Base-by-base conservation (phyloP, 2,329 filamentous ascomycete genomes). In the Fusarium sp. region DNA sequence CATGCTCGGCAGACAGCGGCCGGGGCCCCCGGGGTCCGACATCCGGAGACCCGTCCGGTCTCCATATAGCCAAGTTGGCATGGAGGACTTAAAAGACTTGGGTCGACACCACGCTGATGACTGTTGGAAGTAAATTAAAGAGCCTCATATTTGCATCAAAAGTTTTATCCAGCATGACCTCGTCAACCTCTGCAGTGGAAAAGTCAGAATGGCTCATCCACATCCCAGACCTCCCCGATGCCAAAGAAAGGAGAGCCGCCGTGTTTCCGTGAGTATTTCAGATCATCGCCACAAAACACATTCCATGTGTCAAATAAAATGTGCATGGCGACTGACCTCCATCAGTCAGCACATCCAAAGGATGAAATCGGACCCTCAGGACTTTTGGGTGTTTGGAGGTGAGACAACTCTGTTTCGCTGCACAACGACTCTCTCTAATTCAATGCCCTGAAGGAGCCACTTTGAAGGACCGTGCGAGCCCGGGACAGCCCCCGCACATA, bases 341-440 rank as follows among this genome's bases (percentile, higher is more conserved):
- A 14, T 20, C 25, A 66, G 64, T 33, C 47, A 66, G 29, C 64
- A 66, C 20, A 52, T 52, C 18, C 42, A 61, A 33, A 45, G 64
- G 27, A 60, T 50, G 45, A 66, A 66, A 45, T 62, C 47, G 31
- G 64, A 64, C 25, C 64, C 64, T 20, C 13, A 40, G 31, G 64
- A 62, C 22, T 66, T 66, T 35, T 66, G 64, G 64, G 64, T 66
- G 33, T 59, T 66, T 45, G 64, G 64, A 62, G 64, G 64, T 66
- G 33, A 38, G 36, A 38, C 16, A 35, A 35, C 33, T 35, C 33
- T n/a, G 16, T 38, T 38, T 38, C 36, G 36, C 36, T 38, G 16
- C 16, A 18, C 16, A 38, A 38, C n/a, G 36, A n/a, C 36, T n/a
- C 8, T 38, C 36, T 38, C 60, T 57, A 56, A 66, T 60, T 16